These are phyloP conservation scores for Colletotrichum sp. DNA, from an alignment of 2,329 filamentous ascomycete genomes.

Conservation along the genomic window DNA sequence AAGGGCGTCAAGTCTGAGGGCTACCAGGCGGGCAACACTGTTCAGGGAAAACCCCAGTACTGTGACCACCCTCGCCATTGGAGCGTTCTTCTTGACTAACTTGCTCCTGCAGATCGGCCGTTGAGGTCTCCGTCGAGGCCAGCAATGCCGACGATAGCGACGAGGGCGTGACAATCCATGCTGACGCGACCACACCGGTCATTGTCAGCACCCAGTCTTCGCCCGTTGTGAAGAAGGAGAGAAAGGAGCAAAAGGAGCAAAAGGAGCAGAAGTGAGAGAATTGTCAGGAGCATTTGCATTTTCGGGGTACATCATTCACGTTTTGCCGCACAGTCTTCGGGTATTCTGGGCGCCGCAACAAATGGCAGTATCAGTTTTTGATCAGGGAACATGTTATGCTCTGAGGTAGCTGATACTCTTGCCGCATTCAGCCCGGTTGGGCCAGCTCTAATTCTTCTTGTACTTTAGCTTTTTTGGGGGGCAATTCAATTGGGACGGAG, in stretches of 20 bases:
- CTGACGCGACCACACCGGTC: slow-evolving; percentile 49
- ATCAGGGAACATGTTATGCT: slow-evolving; percentile 41
- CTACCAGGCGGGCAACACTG: slow-evolving; percentile 20
- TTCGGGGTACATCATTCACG: slow-evolving; percentile 19
- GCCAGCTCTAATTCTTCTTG: slow-evolving; percentile 40
- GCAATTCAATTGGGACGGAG: slow-evolving; percentile 2
- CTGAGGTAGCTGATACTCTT: slow-evolving; percentile 38
- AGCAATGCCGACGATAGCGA: slow-evolving; percentile 54
- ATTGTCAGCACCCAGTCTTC: slow-evolving; percentile 54
- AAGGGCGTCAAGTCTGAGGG: slow-evolving; percentile 20
- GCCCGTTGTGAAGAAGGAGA: slow-evolving; percentile 42
- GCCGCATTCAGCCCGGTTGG: slow-evolving; percentile 32
- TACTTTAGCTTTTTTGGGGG: slow-evolving; percentile 42
- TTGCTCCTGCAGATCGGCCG: slow-evolving; percentile 22
- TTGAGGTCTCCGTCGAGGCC: slow-evolving; percentile 1
- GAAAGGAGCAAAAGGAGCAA: background rate
- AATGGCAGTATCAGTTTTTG: slow-evolving; percentile 24
- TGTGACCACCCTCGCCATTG: slow-evolving; percentile 14
- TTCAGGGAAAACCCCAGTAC: slow-evolving; percentile 23
- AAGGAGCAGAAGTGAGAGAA: slow-evolving; percentile 17
- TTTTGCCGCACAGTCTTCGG: slow-evolving; percentile 3
- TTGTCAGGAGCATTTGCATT: slow-evolving; percentile 18
- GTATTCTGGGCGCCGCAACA: slow-evolving; percentile 13
- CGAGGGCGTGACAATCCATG: slow-evolving; percentile 60
- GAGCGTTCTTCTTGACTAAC: slow-evolving; percentile 34